Evolutionary conservation across 2,329 filamentous ascomycete species (phyloP).

Genomic region (Aspergillus ruber): DNA sequence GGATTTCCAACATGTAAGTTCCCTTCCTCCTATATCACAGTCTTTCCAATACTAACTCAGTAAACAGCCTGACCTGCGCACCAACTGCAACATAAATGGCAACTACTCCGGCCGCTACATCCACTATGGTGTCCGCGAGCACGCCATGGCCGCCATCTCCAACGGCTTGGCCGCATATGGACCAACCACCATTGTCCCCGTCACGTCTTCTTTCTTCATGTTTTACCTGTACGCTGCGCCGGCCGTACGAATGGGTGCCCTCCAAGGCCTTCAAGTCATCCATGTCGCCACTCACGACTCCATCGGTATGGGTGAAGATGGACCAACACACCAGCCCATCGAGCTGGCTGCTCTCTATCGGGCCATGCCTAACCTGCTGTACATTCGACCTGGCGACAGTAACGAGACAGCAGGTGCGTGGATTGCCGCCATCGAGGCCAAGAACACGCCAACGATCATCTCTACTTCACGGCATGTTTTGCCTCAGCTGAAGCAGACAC

Average conservation of each 20-base stretch:
- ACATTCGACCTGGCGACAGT: conserved; percentile 54
- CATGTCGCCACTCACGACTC: conserved; percentile 58
- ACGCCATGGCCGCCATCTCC: conserved; percentile 69
- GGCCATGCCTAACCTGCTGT: conserved; percentile 57
- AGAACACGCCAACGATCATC: conserved; percentile 37
- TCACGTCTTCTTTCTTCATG: conserved; percentile 59
- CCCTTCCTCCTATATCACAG: neutral
- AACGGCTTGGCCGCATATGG: conserved; percentile 61
- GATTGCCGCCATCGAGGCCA: conserved; percentile 35
- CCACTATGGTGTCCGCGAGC: conserved; percentile 56
- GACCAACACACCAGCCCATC: conserved; percentile 58
- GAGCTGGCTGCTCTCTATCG: conserved; percentile 53
- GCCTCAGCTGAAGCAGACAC: conserved; percentile 33
- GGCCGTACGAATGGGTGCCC: conserved; percentile 55
- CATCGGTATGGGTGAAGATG: conserved; percentile 55
- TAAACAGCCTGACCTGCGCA: conserved; percentile 21
- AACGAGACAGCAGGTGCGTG: conserved; percentile 49
- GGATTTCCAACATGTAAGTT: conserved; percentile 46
- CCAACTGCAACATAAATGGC: conserved; percentile 39
- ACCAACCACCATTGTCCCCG: conserved; percentile 50
- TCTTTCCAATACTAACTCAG: conserved; percentile 4
- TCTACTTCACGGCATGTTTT: conserved; percentile 39
- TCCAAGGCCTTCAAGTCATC: conserved; percentile 50
- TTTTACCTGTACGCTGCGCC: conserved; percentile 55
- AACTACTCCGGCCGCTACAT: conserved; percentile 44